phyloP scores from a whole-genome alignment of 2,329 filamentous ascomycete species.

The Trichoderma breve region DNA sequence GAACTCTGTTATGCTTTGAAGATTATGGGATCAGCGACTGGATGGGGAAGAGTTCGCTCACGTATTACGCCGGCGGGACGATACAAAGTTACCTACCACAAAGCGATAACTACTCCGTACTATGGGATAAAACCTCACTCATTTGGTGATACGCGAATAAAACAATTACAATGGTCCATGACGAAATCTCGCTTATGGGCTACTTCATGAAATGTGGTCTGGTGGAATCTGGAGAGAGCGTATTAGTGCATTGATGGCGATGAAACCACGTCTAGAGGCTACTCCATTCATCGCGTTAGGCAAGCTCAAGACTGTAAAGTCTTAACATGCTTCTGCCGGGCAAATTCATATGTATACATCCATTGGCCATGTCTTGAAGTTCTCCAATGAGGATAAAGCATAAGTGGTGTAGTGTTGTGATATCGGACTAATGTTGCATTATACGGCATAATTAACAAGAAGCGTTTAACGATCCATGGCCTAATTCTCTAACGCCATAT shows the following conservation, averaged over 20 bases:
- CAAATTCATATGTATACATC: too few species aligned
- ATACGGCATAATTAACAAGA: neutral
- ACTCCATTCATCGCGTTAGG: neutral
- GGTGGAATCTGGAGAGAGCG: neutral
- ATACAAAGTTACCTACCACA: neutral
- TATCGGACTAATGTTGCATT: neutral
- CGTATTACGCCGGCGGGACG: neutral
- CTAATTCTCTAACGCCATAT: neutral
- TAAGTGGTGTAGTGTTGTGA: neutral
- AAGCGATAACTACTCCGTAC: neutral
- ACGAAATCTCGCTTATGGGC: neutral
- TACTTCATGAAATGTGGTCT: neutral
- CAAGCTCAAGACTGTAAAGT: neutral
- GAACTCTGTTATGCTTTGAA: neutral
- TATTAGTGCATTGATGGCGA: neutral
- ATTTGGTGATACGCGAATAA: constrained; percentile 1
- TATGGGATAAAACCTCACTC: neutral
- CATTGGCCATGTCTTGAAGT: neutral
- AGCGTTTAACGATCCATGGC: neutral
- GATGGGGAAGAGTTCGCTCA: neutral
- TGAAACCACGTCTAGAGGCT: neutral
- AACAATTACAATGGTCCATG: neutral
- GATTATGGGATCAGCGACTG: neutral
- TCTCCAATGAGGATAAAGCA: neutral
- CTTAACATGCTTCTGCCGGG: neutral